Conservation (phyloP, 352 stramenopile species). For the Phytophthora hybrid region DNA sequence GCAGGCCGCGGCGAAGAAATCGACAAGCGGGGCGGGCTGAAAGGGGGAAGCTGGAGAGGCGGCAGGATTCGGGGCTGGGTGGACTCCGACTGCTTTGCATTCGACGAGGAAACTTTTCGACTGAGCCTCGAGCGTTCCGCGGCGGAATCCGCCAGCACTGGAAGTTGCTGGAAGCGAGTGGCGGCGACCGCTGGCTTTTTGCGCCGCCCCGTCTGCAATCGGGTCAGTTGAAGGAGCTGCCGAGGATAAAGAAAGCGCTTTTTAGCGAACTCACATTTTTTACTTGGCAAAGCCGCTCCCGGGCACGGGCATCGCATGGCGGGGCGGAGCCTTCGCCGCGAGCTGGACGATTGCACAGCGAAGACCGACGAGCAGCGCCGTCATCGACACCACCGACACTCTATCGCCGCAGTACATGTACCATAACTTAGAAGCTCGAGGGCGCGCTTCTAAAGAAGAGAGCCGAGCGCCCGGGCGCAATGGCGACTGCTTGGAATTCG, state of each 20-base stretch:
- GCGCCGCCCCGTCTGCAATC: conserved; percentile 18
- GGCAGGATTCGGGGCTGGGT: conserved; percentile 15
- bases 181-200: conserved; percentile 28
- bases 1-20: conserved; percentile 7
- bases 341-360: neutral
- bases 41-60: neutral
- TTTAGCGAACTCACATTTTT: conserved; percentile 13
- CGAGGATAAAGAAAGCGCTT: conserved; percentile 32
- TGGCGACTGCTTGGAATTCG: too few relatives aligned
- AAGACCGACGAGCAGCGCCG: neutral
- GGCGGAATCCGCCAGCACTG: neutral
- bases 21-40: conserved; percentile 1
- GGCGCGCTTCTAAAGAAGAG: too few relatives aligned
- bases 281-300: too few relatives aligned
- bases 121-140: conserved; percentile 29
- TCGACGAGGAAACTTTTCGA: conserved; percentile 45
- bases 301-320: conserved; percentile 21
- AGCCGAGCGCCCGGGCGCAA: too few relatives aligned
- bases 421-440: too few relatives aligned
- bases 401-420: too few relatives aligned
- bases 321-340: neutral
- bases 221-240: conserved; percentile 26
- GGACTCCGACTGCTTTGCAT: conserved; percentile 39
- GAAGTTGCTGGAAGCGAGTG: conserved; percentile 19
- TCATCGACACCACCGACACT: neutral